A percentile compares a stretch with the other conserved stretches of the same genome.
Conservation (phyloP, 257 asterid species). For the Penstemon barbatus region DNA sequence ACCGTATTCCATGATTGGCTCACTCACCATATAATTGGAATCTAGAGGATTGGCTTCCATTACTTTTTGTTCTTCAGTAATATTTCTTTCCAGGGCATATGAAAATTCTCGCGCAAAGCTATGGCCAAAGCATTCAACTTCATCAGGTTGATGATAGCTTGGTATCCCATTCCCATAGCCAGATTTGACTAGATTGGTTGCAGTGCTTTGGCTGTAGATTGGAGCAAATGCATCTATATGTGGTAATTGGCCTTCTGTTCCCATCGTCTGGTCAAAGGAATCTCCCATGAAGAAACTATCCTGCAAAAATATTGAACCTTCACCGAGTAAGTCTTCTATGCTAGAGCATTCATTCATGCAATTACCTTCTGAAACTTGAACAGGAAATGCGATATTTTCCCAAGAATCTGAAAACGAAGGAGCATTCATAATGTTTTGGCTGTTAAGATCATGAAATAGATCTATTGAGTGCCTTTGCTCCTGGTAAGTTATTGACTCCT, state of each 20-base stretch:
- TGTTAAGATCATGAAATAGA: slow-evolving; percentile 22
- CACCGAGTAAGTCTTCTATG: slow-evolving; percentile 22
- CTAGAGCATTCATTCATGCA: slow-evolving; percentile 14
- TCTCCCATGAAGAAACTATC: slow-evolving; percentile 23
- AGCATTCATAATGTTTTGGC: slow-evolving; percentile 19
- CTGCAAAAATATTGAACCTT: slow-evolving; percentile 28
- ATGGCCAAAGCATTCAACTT: slow-evolving; percentile 20
- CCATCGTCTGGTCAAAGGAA: background rate
- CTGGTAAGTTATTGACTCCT: slow-evolving; percentile 16
- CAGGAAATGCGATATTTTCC: slow-evolving; percentile 3
- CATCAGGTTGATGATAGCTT: slow-evolving; percentile 24
- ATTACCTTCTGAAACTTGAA: slow-evolving; percentile 20
- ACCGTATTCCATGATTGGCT: slow-evolving; percentile 24
- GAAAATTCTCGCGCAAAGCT: slow-evolving; percentile 22
- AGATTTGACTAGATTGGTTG: slow-evolving; percentile 26
- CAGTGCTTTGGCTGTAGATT: slow-evolving; percentile 20
- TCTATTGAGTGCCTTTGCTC: slow-evolving; percentile 23
- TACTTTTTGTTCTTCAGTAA: slow-evolving; percentile 19
- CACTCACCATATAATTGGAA: slow-evolving; percentile 5
- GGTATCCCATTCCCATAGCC: slow-evolving; percentile 14
- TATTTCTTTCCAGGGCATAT: slow-evolving; percentile 19
- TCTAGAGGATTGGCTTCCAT: slow-evolving; percentile 17
- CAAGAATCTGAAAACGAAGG: slow-evolving; percentile 13
- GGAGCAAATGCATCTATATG: slow-evolving; percentile 27
- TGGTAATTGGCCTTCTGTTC: slow-evolving; percentile 14